Evolutionary conservation across 23 red algal species (phyloP).

Genomic region (Gracilaria gracilis): DNA sequence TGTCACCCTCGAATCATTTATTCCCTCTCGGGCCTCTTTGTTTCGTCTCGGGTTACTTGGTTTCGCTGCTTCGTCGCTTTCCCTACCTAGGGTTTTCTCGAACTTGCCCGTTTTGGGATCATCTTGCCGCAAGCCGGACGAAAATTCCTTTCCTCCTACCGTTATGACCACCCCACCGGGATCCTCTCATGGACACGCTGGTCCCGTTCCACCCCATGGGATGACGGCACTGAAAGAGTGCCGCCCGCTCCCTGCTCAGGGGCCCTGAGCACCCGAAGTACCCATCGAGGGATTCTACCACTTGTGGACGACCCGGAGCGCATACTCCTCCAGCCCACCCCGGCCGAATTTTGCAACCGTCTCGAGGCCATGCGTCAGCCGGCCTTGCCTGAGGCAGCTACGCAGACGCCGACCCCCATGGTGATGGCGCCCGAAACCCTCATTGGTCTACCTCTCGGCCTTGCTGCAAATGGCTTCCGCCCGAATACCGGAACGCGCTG

Average conservation of each 20-base stretch:
- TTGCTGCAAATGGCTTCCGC: no score
- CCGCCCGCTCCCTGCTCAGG: background rate
- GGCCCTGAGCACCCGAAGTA: constrained; percentile 23
- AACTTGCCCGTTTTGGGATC: background rate
- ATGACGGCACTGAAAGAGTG: background rate
- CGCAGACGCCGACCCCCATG: background rate
- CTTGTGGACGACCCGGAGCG: background rate
- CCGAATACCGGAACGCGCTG: no score
- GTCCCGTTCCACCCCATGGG: background rate
- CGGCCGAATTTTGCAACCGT: background rate
- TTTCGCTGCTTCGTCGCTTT: background rate
- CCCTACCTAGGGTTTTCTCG: background rate
- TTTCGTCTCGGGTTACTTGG: background rate
- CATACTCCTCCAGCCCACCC: background rate
- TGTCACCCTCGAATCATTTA: background rate
- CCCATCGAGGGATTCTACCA: background rate
- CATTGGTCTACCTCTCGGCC: no score
- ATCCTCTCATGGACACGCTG: background rate
- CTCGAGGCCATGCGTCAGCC: background rate
- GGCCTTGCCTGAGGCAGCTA: background rate
- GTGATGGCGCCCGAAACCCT: background rate
- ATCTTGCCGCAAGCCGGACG: constrained; percentile 2
- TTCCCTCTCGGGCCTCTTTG: background rate
- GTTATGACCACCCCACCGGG: background rate
- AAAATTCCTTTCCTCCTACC: background rate